phyloP scores from a whole-genome alignment of 1,139 yeast species.

The Hansenula anomala region DNA sequence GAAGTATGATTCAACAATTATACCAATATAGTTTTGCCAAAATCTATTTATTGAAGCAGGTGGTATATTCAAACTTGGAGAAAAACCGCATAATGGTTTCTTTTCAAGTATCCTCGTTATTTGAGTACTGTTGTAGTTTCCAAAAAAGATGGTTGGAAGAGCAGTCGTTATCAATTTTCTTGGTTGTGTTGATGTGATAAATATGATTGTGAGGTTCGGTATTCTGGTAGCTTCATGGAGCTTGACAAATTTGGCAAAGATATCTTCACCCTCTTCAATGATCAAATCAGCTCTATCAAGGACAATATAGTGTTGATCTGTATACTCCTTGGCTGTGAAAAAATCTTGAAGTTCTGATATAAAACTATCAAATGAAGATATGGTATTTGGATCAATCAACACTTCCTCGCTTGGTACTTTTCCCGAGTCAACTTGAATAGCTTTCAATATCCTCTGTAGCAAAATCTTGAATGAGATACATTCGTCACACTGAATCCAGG shows the following conservation, averaged over 20 bases:
- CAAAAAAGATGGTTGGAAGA: constrained; percentile 46
- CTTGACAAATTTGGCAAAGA: constrained; percentile 43
- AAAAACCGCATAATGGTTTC: constrained; percentile 27
- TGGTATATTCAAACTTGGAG: constrained; percentile 4
- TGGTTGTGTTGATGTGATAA: constrained; percentile 39
- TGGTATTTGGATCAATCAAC: constrained; percentile 26
- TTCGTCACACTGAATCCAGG: constrained; percentile 20
- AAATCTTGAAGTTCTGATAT: constrained; percentile 36
- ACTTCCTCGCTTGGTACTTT: background rate
- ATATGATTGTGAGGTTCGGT: constrained; percentile 28
- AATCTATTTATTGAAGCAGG: constrained; percentile 25
- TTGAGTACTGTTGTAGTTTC: constrained; percentile 40
- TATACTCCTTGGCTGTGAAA: constrained; percentile 28
- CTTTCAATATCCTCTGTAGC: constrained; percentile 14
- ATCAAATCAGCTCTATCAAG: constrained; percentile 57
- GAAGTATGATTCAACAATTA: constrained; percentile 47
- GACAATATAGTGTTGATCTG: constrained; percentile 46
- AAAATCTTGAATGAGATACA: constrained; percentile 18
- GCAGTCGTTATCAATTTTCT: constrained; percentile 37
- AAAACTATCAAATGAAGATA: constrained; percentile 45
- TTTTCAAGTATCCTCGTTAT: constrained; percentile 33
- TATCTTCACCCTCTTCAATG: constrained; percentile 41
- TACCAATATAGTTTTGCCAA: constrained; percentile 44
- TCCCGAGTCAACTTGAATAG: background rate
- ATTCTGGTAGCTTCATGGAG: constrained; percentile 35